A percentile compares a stretch with the other conserved stretches of the same genome.
Conservation (phyloP, 495 filamentous ascomycete genomes). For the Lophiostoma macrostomum region DNA sequence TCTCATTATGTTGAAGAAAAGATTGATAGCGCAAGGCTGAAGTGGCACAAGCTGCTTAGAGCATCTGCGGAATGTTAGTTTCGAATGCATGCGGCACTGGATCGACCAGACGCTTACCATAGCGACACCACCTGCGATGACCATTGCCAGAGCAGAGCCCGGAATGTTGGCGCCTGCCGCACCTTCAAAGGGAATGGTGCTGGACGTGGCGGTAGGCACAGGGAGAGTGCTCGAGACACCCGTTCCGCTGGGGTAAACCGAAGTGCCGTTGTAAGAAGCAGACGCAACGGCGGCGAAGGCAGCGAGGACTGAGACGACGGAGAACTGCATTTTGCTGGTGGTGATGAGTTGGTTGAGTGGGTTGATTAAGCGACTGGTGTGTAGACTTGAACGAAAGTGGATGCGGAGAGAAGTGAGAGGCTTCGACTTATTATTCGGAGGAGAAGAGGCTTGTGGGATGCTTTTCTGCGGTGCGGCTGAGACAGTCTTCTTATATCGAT, state of each 20-base stretch:
- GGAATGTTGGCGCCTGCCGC: slow-evolving; percentile 11
- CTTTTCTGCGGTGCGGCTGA: neutral
- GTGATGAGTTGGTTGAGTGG: neutral
- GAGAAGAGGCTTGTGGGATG: slow-evolving; percentile 4
- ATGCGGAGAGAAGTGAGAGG: neutral
- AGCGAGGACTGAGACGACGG: slow-evolving; percentile 20
- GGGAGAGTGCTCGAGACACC: slow-evolving; percentile 38
- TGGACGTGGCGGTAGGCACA: slow-evolving; percentile 24
- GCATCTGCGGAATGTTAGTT: too few relatives aligned
- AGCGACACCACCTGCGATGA: slow-evolving; percentile 22
- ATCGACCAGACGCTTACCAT: slow-evolving; percentile 6
- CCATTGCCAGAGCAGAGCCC: slow-evolving; percentile 12
- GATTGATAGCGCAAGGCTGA: too few relatives aligned
- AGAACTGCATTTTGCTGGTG: slow-evolving; percentile 24
- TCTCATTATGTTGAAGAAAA: too few relatives aligned
- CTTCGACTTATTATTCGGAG: neutral
- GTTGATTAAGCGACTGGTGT: neutral
- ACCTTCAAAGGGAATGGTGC: slow-evolving; percentile 37
- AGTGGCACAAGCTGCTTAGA: too few relatives aligned
- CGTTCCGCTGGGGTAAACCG: slow-evolving; percentile 15
- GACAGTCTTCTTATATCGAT: neutral
- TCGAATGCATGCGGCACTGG: too few relatives aligned
- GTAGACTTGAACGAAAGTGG: neutral
- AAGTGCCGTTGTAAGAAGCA: slow-evolving; percentile 8
- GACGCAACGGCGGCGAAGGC: slow-evolving; percentile 11